These are phyloP conservation scores for Phytophthora aleatoria DNA, from an alignment of 352 stramenopile species.

Conservation along the genomic window DNA sequence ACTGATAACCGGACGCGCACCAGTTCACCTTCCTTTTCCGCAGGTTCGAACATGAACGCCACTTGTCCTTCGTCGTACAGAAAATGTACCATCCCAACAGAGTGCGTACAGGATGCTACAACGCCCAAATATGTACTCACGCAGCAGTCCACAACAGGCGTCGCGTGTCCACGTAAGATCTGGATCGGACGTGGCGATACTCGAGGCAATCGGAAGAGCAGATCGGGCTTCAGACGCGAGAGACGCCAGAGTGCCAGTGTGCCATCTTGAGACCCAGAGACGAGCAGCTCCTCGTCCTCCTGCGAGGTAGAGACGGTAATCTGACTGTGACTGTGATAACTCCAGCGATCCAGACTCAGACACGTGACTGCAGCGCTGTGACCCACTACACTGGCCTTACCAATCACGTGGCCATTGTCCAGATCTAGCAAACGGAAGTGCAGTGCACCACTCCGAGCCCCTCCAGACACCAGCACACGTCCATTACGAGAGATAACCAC, in stretches of 20 bases:
- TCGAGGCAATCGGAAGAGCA: conserved; percentile 74
- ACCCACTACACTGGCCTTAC: conserved; percentile 81
- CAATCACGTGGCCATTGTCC: conserved; percentile 82
- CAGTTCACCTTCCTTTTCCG: conserved; percentile 31
- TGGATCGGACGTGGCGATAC: conserved; percentile 72
- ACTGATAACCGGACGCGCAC: conserved; percentile 51
- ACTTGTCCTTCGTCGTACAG: conserved; percentile 76
- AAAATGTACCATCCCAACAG: conserved; percentile 67
- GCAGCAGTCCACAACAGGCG: conserved; percentile 57
- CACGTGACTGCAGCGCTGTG: conserved; percentile 76
- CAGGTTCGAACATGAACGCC: conserved; percentile 65
- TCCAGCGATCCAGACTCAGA: conserved; percentile 69
- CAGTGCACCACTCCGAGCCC: conserved; percentile 71
- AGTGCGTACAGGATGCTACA: conserved; percentile 64
- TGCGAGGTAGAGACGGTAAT: conserved; percentile 37
- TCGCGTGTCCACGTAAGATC: conserved; percentile 63
- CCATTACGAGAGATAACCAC: conserved; percentile 74
- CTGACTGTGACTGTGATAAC: conserved; percentile 43
- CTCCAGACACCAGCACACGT: conserved; percentile 72
- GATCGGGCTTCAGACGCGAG: conserved; percentile 69
- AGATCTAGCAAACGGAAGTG: conserved; percentile 80
- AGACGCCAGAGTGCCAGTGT: conserved; percentile 76
- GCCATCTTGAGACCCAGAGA: conserved; percentile 74
- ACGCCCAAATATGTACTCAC: conserved; percentile 71
- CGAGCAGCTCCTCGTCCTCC: conserved; percentile 75